Conservation (phyloP, 2,329 filamentous ascomycete species). For the Aureobasidium musti region DNA sequence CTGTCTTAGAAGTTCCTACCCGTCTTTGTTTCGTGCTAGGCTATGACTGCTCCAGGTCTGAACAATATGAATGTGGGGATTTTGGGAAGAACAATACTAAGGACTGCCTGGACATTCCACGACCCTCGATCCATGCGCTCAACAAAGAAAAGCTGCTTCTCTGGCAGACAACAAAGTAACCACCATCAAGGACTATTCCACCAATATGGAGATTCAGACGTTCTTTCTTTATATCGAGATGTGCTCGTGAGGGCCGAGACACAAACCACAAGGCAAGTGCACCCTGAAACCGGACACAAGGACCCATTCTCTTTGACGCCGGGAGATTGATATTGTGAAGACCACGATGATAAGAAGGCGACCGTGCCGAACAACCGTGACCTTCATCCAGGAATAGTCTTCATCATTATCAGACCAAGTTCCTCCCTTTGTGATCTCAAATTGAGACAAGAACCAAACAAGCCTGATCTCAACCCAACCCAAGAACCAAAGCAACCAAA, state of each 20-base stretch:
- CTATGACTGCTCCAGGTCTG: background rate
- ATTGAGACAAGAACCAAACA: background rate
- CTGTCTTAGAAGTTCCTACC: background rate
- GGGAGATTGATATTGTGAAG: constrained; percentile 18
- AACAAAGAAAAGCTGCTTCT: background rate
- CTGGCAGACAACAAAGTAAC: background rate
- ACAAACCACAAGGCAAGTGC: constrained; percentile 1
- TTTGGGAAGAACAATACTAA: constrained; percentile 17
- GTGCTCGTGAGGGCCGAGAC: background rate
- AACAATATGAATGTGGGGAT: constrained; percentile 7
- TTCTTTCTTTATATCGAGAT: background rate
- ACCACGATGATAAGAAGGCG: background rate
- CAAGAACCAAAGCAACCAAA: background rate
- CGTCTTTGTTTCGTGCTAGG: constrained; percentile 18
- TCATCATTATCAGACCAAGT: background rate
- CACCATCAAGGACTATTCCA: background rate
- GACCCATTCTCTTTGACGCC: background rate
- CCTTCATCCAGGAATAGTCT: background rate
- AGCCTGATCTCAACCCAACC: too few relatives aligned
- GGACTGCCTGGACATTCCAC: constrained; percentile 7
- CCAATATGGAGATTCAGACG: background rate
- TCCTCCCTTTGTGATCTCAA: background rate
- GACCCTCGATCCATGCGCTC: background rate
- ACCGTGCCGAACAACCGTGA: background rate
- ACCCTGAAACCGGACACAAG: constrained; percentile 19